Percentiles rank a stretch among this genome's conserved stretches.
These are phyloP conservation scores for Komagataella pseudopastoris DNA, from an alignment of 805 yeast species.

Conservation along the genomic window DNA sequence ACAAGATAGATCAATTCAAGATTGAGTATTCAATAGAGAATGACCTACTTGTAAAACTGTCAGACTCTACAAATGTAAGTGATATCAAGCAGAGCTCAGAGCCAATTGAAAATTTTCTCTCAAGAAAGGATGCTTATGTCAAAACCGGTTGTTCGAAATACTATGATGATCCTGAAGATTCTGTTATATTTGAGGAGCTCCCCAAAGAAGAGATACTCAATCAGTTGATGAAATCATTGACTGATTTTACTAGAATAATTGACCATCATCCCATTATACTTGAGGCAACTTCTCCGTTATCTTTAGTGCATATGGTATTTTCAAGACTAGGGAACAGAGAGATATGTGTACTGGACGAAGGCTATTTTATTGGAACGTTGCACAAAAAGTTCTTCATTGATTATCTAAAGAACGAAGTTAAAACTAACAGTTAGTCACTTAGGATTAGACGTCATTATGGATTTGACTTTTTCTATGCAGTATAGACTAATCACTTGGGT, in stretches of 20 bases:
- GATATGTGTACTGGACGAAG: conserved; percentile 30
- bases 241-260: conserved; percentile 26
- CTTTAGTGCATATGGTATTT: conserved; percentile 36
- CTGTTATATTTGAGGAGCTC: background rate
- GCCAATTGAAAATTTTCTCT: background rate
- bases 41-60: conserved; percentile 17
- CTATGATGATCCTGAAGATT: background rate
- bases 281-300: conserved; percentile 31
- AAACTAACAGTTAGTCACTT: background rate
- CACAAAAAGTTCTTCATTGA: conserved; percentile 42
- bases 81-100: background rate
- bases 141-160: background rate
- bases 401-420: conserved; percentile 7
- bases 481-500: background rate
- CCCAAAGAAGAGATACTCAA: conserved; percentile 1
- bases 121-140: conserved; percentile 1
- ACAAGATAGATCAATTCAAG: conserved; percentile 21
- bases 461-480: background rate
- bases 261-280: conserved; percentile 33
- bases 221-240: conserved; percentile 12
- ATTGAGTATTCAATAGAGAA: conserved; percentile 13
- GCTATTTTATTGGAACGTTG: conserved; percentile 33
- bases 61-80: background rate
- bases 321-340: conserved; percentile 35
- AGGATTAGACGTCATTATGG: background rate